Percentiles rank a stretch among this genome's conserved stretches.
Conservation (phyloP, 768 basidiomycete species). For the Mycena metata region DNA sequence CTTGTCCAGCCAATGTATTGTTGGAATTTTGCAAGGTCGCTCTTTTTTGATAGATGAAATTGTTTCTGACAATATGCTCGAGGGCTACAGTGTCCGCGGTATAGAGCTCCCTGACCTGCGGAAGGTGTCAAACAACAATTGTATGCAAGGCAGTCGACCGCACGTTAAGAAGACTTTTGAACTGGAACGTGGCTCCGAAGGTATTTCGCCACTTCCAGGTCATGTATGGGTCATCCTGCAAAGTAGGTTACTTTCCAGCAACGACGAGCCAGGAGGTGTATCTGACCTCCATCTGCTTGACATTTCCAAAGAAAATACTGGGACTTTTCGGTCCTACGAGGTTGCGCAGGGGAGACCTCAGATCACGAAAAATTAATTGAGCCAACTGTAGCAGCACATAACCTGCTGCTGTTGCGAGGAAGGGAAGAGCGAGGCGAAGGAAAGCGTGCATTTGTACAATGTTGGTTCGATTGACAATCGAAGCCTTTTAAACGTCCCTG, state of each 20-base stretch:
- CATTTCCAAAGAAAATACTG: conserved; percentile 16
- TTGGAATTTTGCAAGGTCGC: no score
- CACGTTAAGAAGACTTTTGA: conserved; percentile 9
- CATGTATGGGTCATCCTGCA: conserved; percentile 2
- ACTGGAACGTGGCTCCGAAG: conserved; percentile 20
- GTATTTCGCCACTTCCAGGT: conserved; percentile 6
- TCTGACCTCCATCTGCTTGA: conserved; percentile 14
- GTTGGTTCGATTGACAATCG: no score
- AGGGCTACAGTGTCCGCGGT: background rate
- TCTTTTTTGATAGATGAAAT: conserved; percentile 8
- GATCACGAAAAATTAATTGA: background rate
- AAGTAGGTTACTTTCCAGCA: no score
- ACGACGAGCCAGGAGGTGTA: background rate
- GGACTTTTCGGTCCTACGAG: conserved; percentile 14
- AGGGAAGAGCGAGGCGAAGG: conserved; percentile 5
- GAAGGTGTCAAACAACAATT: background rate
- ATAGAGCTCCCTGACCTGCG: conserved; percentile 13
- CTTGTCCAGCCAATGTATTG: conserved; percentile 7
- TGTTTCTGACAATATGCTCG: conserved; percentile 8
- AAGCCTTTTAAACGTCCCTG: no score
- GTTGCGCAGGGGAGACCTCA: conserved; percentile 11
- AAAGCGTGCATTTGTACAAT: conserved; percentile 19
- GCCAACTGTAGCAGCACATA: background rate
- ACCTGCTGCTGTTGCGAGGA: conserved; percentile 1
- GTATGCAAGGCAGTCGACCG: background rate